phyloP scores from a whole-genome alignment of 495 filamentous ascomycete genomes.

The Neurospora intermedia region DNA sequence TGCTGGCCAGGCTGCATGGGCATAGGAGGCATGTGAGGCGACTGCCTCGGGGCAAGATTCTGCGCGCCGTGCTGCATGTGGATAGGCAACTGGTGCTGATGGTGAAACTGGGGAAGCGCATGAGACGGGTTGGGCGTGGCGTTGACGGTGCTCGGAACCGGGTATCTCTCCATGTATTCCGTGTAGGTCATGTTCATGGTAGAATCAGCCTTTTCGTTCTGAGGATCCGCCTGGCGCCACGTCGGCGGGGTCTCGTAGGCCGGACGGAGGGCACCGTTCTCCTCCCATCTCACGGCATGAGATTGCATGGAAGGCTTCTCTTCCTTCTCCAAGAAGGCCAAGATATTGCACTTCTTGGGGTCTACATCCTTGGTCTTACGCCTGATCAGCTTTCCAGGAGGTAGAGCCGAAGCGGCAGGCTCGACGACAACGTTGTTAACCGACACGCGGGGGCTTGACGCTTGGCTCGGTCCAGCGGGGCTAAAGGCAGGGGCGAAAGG shows the following conservation, averaged over 20 bases:
- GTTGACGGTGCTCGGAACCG: conserved; percentile 39
- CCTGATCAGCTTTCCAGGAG: conserved; percentile 35
- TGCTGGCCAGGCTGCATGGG: conserved; percentile 54
- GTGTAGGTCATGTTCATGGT: conserved; percentile 51
- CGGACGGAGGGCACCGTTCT: conserved; percentile 65
- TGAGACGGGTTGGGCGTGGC: conserved; percentile 57
- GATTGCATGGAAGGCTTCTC: conserved; percentile 52
- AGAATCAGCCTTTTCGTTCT: conserved; percentile 51
- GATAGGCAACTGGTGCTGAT: conserved; percentile 68
- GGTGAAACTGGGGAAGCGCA: conserved; percentile 48
- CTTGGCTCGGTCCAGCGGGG: conserved; percentile 52
- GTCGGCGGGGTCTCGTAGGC: conserved; percentile 71
- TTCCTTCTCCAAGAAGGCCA: conserved; percentile 52
- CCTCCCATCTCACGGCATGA: conserved; percentile 47
- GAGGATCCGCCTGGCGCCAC: conserved; percentile 54
- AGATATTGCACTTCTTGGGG: conserved; percentile 43
- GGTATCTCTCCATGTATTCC: conserved; percentile 62
- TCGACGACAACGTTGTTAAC: conserved; percentile 33
- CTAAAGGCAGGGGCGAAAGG: conserved; percentile 62
- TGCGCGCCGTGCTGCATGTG: conserved; percentile 45
- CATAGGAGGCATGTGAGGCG: conserved; percentile 54
- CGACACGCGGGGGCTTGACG: conserved; percentile 54
- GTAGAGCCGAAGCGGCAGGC: conserved; percentile 26
- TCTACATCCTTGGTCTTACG: conserved; percentile 55
- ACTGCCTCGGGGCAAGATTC: conserved; percentile 40